These are phyloP conservation scores for Daldinia grandis DNA, from an alignment of 495 filamentous ascomycete species.

Conservation along the genomic window DNA sequence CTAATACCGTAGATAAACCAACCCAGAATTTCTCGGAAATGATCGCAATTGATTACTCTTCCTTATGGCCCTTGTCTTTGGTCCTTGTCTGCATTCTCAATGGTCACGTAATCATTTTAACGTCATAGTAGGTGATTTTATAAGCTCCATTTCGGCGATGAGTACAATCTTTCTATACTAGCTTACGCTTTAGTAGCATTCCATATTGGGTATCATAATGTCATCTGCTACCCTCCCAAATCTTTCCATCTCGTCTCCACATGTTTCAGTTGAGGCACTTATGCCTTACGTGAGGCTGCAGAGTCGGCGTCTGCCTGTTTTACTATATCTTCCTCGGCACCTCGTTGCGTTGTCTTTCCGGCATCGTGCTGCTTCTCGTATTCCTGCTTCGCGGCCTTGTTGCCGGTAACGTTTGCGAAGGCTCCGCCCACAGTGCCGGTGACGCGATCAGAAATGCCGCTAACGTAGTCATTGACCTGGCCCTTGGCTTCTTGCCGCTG, in stretches of 20 bases:
- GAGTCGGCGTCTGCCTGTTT: slow-evolving; percentile 66
- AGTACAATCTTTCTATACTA: slow-evolving; percentile 3
- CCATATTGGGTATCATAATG: slow-evolving; percentile 43
- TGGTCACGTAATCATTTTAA: slow-evolving; percentile 16
- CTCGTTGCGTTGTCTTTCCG: slow-evolving; percentile 86
- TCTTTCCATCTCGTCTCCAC: background rate
- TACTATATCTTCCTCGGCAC: slow-evolving; percentile 82
- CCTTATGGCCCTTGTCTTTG: background rate
- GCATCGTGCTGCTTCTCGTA: slow-evolving; percentile 76
- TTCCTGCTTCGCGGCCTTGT: slow-evolving; percentile 67
- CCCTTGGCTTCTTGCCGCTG: slow-evolving; percentile 85
- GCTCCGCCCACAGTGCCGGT: slow-evolving; percentile 74
- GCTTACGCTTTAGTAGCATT: background rate
- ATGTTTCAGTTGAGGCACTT: background rate
- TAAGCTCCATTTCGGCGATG: slow-evolving; percentile 17
- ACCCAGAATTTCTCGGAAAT: slow-evolving; percentile 19
- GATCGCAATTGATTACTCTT: slow-evolving; percentile 14
- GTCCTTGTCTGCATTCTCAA: background rate
- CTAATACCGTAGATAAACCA: slow-evolving; percentile 2
- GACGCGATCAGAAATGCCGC: slow-evolving; percentile 75
- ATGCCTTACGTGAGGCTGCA: slow-evolving; percentile 20
- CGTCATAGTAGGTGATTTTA: slow-evolving; percentile 4
- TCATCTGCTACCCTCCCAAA: slow-evolving; percentile 1
- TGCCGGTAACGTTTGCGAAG: slow-evolving; percentile 75
- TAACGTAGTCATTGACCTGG: slow-evolving; percentile 78